Conservation (phyloP, 495 filamentous ascomycete species). For the Tuber melanosporum region DNA sequence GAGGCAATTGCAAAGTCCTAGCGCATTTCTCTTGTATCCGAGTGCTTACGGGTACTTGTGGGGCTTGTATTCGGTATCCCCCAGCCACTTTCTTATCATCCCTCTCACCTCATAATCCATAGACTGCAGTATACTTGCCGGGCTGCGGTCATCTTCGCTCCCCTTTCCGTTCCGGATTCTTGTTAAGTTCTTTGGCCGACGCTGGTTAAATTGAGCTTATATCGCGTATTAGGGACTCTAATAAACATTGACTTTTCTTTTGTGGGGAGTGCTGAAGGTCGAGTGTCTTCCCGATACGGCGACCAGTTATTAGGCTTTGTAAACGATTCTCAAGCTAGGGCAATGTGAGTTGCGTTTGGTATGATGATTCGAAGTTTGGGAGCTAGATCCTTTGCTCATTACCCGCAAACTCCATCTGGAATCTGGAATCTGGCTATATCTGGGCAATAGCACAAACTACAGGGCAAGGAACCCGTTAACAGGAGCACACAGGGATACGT, state of each 20-base stretch:
- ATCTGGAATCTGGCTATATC: not conserved
- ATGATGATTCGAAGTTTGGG: not conserved
- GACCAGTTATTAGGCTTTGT: not conserved
- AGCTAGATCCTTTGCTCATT: not conserved
- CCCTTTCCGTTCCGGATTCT: not conserved
- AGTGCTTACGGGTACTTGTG: no score
- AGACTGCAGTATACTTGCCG: not conserved
- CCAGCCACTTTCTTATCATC: not conserved
- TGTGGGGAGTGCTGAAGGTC: not conserved
- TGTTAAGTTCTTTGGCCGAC: not conserved
- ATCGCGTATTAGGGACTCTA: not conserved
- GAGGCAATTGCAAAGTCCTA: no score
- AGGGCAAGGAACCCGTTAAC: not conserved
- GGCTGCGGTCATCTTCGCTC: not conserved
- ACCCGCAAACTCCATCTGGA: not conserved
- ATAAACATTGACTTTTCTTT: not conserved
- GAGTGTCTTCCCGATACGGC: not conserved
- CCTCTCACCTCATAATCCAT: not conserved
- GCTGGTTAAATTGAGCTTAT: not conserved
- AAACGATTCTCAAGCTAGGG: not conserved
- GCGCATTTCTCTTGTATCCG: no score
- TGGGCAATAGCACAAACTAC: not conserved
- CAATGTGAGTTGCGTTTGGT: not conserved
- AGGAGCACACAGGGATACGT: not conserved
- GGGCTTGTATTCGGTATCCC: not conserved